phyloP scores from a whole-genome alignment of 1,284 basidiomycete species.

The Cryptococcus sp. region DNA sequence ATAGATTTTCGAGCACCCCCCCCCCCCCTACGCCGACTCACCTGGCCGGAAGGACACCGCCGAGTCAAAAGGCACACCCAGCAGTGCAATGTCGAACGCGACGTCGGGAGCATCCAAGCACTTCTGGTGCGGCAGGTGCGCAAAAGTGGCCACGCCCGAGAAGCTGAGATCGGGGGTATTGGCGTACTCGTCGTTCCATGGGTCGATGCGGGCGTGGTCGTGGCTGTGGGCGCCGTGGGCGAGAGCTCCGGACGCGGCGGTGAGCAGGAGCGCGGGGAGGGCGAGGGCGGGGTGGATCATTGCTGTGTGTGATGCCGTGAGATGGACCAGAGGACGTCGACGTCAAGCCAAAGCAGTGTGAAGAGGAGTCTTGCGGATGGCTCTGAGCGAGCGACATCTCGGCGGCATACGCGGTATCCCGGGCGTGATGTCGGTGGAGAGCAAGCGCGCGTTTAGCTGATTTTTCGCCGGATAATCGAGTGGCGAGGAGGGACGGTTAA shows the following conservation, averaged over 20 bases:
- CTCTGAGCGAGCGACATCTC: too few species aligned
- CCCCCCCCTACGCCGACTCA: constrained; percentile 17
- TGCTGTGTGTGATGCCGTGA: too few species aligned
- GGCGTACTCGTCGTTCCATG: constrained; percentile 35
- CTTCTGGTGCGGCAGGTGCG: constrained; percentile 40
- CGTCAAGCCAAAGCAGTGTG: too few species aligned
- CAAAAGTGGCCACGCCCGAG: constrained; percentile 46
- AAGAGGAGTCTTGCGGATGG: too few species aligned
- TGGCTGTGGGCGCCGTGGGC: constrained; percentile 8
- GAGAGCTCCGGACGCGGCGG: background rate
- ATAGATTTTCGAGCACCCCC: too few species aligned
- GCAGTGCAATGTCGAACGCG: constrained; percentile 49
- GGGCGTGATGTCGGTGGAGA: too few species aligned
- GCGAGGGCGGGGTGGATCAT: background rate
- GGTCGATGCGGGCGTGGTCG: constrained; percentile 14
- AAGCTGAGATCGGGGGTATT: constrained; percentile 42
- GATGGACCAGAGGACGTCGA: too few species aligned
- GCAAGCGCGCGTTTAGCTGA: too few species aligned
- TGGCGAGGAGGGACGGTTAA: too few species aligned
- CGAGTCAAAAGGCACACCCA: constrained; percentile 47
- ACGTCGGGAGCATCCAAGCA: constrained; percentile 45
- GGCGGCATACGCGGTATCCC: too few species aligned
- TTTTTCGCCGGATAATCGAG: too few species aligned
- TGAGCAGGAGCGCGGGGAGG: background rate
- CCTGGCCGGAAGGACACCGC: constrained; percentile 42